Conservation (phyloP, 306 rosid species). For the Citrullus mucosospermus region DNA sequence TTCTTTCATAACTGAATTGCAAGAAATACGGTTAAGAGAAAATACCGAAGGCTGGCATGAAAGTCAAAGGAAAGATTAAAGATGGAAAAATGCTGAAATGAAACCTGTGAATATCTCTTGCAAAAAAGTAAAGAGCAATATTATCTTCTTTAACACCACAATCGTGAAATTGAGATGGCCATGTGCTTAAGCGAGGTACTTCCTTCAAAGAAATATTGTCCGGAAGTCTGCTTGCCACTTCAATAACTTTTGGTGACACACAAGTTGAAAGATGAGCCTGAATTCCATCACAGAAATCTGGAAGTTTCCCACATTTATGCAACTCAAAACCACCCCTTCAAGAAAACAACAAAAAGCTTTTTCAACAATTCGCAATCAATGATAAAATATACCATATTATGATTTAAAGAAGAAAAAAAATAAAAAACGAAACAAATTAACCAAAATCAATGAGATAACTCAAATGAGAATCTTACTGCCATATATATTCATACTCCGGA, state of each 20-base stretch:
- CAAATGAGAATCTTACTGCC: slow-evolving; percentile 63
- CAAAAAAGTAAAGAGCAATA: slow-evolving; percentile 89
- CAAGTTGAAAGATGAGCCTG: slow-evolving; percentile 82
- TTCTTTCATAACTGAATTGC: slow-evolving; percentile 56
- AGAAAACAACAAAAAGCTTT: slow-evolving; percentile 14
- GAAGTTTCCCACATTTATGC: slow-evolving; percentile 40
- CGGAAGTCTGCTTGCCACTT: slow-evolving; percentile 41
- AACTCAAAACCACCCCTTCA: slow-evolving; percentile 76
- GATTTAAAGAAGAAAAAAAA: neutral
- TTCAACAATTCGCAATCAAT: slow-evolving; percentile 1
- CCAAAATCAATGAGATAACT: neutral
- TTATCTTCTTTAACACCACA: slow-evolving; percentile 70
- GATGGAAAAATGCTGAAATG: slow-evolving; percentile 9
- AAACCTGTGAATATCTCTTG: slow-evolving; percentile 68
- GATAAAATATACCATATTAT: neutral
- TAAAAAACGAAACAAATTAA: slow-evolving; percentile 8
- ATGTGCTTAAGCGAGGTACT: slow-evolving; percentile 69
- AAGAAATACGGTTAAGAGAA: slow-evolving; percentile 4
- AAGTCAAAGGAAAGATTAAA: neutral
- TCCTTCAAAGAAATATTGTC: slow-evolving; percentile 45
- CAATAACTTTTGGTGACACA: slow-evolving; percentile 69
- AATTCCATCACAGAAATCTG: slow-evolving; percentile 46
- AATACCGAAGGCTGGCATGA: neutral
- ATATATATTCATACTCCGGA: slow-evolving; percentile 67
- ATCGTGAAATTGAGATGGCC: slow-evolving; percentile 78